Evolutionary conservation across 345 rosid genomes (phyloP).

Genomic region (Angophora floribunda): DNA sequence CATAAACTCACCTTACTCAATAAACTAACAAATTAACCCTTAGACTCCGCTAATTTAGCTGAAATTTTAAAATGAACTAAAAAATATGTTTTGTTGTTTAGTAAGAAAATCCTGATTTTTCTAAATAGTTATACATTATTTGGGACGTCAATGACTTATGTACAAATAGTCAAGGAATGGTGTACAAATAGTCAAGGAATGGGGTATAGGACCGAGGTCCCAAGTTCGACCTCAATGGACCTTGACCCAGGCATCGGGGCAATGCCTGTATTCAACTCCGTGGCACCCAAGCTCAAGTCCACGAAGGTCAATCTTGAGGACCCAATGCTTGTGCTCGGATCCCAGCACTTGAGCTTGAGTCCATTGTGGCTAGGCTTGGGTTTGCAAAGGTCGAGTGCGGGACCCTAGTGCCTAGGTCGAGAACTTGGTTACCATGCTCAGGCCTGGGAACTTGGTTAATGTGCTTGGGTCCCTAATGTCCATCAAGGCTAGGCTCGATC

Average conservation of each 20-base stretch:
- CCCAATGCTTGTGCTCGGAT: rapidly evolving
- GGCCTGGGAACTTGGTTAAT: background rate
- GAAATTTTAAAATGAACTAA: no score
- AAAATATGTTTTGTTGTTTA: no score
- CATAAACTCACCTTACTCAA: background rate
- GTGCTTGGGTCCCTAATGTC: background rate
- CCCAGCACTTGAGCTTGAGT: rapidly evolving
- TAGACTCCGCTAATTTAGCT: background rate
- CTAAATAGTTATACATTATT: background rate
- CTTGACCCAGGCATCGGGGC: rapidly evolving
- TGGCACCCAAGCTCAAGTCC: rapidly evolving
- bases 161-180: rapidly evolving
- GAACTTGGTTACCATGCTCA: rapidly evolving
- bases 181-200: rapidly evolving
- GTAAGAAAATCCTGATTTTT: background rate
- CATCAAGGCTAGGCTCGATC: background rate
- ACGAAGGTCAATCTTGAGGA: rapidly evolving
- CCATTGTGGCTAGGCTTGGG: rapidly evolving
- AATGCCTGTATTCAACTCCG: rapidly evolving
- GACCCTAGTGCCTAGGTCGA: background rate
- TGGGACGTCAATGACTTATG: background rate
- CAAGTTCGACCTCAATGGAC: rapidly evolving
- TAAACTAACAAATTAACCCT: background rate
- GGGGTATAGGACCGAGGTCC: background rate
- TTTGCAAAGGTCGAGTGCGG: background rate